Conservation (phyloP, 2,329 filamentous ascomycete species). For the Annulohypoxylon truncatum region DNA sequence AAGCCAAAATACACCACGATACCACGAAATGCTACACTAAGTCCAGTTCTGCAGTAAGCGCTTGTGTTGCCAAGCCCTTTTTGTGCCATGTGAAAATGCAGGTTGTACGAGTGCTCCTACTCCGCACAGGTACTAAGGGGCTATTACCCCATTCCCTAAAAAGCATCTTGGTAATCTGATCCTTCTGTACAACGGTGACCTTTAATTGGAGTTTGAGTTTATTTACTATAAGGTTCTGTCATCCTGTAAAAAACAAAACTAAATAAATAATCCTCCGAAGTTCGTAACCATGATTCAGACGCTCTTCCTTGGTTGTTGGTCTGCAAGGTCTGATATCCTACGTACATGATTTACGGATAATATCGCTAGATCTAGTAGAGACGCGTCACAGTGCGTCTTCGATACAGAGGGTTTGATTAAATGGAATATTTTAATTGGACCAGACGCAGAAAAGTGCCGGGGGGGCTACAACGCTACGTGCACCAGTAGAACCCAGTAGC, state of each 20-base stretch:
- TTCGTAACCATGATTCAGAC: conserved; percentile 16
- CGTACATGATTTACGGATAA: conserved; percentile 29
- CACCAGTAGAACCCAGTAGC: neutral
- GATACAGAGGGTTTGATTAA: conserved; percentile 26
- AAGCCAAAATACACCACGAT: conserved; percentile 46
- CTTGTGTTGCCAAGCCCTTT: conserved; percentile 22
- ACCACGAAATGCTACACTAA: conserved; percentile 47
- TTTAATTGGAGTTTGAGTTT: conserved; percentile 20
- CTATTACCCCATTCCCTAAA: neutral
- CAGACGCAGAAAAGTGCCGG: conserved; percentile 25
- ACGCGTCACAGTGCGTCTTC: conserved; percentile 39
- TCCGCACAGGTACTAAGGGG: neutral
- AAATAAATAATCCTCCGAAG: conserved; percentile 23
- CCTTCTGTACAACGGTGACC: conserved; percentile 23
- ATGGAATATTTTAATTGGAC: conserved; percentile 35
- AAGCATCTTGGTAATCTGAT: conserved; percentile 6
- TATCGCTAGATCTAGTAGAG: conserved; percentile 18
- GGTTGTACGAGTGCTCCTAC: neutral
- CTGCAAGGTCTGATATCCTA: conserved; percentile 3
- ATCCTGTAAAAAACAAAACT: conserved; percentile 10
- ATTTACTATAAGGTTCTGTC: conserved; percentile 34
- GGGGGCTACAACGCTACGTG: conserved; percentile 17
- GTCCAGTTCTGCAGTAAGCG: conserved; percentile 28
- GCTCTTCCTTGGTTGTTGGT: conserved; percentile 5
- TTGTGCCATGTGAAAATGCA: conserved; percentile 19